Evolutionary conservation across 2,329 filamentous ascomycete genomes (phyloP), one percentile per base, ranked within the genome.

Genomic region (Trichophyton rubrum): DNA sequence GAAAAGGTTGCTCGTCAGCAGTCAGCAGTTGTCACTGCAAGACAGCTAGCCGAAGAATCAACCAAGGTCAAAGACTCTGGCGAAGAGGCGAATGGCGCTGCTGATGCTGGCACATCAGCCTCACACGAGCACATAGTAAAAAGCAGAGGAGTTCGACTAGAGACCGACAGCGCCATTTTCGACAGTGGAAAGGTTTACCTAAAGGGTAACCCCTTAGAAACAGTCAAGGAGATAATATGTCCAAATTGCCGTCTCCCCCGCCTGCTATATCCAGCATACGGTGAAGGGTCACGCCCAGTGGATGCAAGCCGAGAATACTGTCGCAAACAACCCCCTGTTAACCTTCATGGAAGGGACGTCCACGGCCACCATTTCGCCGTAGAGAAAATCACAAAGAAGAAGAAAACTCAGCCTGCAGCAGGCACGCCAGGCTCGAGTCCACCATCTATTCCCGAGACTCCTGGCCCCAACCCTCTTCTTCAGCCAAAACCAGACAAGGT

Each of bases 1-100:
- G 82, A 85, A 69, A 85, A 85, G 72, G 73, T 80, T 62, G 77
- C 82, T 47, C 79, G 82, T 61, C 82, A 82, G 79, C 78, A 78
- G 72, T 72, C 80, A 66, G 72, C 80, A 62, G 70, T 77, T 30
- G 68, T 77, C 24, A 62, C 74, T 47, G 72, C 75, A 41, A 69
- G 74, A 63, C 75, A 77, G 62, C 72, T 73, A 62, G 76, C 75
- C 3, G 75, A 77, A 64, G 73, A 75, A 60, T 55, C 51, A 17
- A 55, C 51, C 6, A 69, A 70, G 35, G 70, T 73, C 51, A 67
- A 69, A 11, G 63, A 70, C 33, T 67, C 67, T 40, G 66, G 64
- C 24, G 71, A 74, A 40, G 49, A 58, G 3, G 67, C 71, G 3
- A 63, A 67, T 5, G 72, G 68, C 51, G 63, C 67, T 3, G 67